Evolutionary conservation across 2,329 filamentous ascomycete genomes (phyloP).

Genomic region (Byssothecium circinans): DNA sequence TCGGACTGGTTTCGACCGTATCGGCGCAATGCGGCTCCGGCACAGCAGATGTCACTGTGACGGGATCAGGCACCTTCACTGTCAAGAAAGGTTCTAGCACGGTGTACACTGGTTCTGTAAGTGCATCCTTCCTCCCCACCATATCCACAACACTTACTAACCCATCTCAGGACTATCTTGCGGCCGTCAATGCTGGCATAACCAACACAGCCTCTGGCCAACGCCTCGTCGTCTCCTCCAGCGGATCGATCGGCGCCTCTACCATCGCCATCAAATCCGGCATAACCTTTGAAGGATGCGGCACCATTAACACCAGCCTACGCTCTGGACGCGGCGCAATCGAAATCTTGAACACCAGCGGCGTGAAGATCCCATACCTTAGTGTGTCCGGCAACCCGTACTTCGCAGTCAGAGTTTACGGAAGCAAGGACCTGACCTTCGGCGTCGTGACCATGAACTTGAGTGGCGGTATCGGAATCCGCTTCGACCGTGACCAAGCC

Average conservation of each 20-base stretch:
- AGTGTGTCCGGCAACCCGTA: conserved; percentile 61
- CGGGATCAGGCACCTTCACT: conserved; percentile 52
- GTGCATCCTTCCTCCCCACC: too few species aligned
- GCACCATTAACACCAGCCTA: conserved; percentile 54
- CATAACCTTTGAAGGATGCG: conserved; percentile 62
- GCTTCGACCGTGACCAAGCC: conserved; percentile 59
- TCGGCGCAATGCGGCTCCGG: conserved; percentile 54
- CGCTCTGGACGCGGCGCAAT: conserved; percentile 56
- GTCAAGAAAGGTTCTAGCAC: conserved; percentile 49
- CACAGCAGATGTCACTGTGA: conserved; percentile 51
- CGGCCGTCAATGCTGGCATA: conserved; percentile 58
- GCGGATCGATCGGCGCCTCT: conserved; percentile 57
- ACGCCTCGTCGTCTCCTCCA: conserved; percentile 57
- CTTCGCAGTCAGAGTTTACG: conserved; percentile 60
- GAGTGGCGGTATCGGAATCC: conserved; percentile 57
- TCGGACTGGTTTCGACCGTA: conserved; percentile 46
- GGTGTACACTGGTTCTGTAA: conserved; percentile 53
- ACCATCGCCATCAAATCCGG: conserved; percentile 56
- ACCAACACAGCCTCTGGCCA: conserved; percentile 46
- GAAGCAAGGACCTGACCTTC: conserved; percentile 52
- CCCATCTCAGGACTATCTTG: conserved; percentile 49
- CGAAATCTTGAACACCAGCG: conserved; percentile 52
- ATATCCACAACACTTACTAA: too few species aligned
- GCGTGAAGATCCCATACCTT: conserved; percentile 59
- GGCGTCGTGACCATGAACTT: conserved; percentile 60